Percentiles rank a stretch among this genome's conserved stretches.
These are phyloP conservation scores for Paecilomyces sp. DNA, from an alignment of 2,329 filamentous ascomycete genomes.

Conservation along the genomic window DNA sequence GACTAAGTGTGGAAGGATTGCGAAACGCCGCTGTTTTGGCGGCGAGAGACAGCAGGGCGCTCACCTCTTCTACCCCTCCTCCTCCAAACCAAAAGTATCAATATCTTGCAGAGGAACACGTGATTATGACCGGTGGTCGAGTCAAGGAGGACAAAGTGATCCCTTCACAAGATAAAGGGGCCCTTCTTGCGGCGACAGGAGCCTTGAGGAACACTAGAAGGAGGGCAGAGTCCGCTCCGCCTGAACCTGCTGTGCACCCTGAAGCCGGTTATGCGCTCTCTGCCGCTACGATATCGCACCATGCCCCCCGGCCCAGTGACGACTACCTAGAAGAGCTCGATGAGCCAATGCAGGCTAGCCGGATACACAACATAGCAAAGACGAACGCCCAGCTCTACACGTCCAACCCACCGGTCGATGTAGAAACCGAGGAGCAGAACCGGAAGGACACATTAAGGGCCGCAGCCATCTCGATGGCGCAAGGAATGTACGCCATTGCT, in stretches of 20 bases:
- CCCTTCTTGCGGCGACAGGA: slow-evolving; percentile 67
- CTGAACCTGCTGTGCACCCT: slow-evolving; percentile 36
- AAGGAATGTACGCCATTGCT: slow-evolving; percentile 68
- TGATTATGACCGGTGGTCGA: slow-evolving; percentile 40
- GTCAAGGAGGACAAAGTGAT: slow-evolving; percentile 25
- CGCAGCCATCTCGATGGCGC: slow-evolving; percentile 83
- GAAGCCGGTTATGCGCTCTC: slow-evolving; percentile 54
- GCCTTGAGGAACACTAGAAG: slow-evolving; percentile 60
- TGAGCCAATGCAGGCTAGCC: slow-evolving; percentile 48
- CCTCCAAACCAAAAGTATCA: slow-evolving; percentile 4
- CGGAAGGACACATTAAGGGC: slow-evolving; percentile 67
- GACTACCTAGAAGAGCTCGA: slow-evolving; percentile 41
- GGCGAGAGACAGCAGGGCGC: slow-evolving; percentile 18
- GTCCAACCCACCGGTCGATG: slow-evolving; percentile 62
- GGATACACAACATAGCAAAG: slow-evolving; percentile 56
- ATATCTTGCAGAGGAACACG: slow-evolving; percentile 54
- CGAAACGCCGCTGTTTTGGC: slow-evolving; percentile 69
- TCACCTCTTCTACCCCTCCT: slow-evolving; percentile 4
- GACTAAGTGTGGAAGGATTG: slow-evolving; percentile 58
- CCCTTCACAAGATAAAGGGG: slow-evolving; percentile 53
- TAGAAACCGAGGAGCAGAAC: slow-evolving; percentile 67
- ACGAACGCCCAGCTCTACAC: slow-evolving; percentile 75
- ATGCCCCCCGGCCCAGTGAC: slow-evolving; percentile 29
- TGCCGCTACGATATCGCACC: slow-evolving; percentile 63
- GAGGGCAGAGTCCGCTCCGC: slow-evolving; percentile 58